These are phyloP conservation scores for Salicornia ramosissima DNA, from an alignment of 148 eudicot genomes.

Conservation along the genomic window DNA sequence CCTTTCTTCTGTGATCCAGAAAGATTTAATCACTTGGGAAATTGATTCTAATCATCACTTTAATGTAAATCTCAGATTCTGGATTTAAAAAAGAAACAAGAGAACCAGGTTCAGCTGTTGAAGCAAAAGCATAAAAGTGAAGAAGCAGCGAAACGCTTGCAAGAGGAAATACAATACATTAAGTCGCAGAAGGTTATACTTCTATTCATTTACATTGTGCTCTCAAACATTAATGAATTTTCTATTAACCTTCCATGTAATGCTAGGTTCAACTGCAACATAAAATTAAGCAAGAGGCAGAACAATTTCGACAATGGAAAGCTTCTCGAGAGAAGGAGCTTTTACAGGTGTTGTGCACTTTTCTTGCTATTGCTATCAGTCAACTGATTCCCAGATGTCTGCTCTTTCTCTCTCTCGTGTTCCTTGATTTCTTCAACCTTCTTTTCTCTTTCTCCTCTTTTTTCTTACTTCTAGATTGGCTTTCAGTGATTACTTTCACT, in stretches of 20 bases:
- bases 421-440: not conserved
- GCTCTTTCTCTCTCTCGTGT: not conserved
- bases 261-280: slow-evolving; percentile 92
- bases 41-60: not conserved
- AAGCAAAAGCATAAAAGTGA: slow-evolving; percentile 99
- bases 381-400: not conserved
- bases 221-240: not conserved
- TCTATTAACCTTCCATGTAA: slow-evolving; percentile 17
- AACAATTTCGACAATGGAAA: slow-evolving; percentile 97
- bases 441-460: too few species aligned
- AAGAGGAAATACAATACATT: slow-evolving; percentile 90
- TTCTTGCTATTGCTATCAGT: slow-evolving; percentile 7
- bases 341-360: slow-evolving; percentile 55
- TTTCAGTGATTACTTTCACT: not conserved
- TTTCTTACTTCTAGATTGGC: not conserved
- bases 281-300: slow-evolving; percentile 96
- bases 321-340: slow-evolving; percentile 97
- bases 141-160: slow-evolving; percentile 90
- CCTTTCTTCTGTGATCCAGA: not conserved
- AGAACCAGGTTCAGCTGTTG: slow-evolving; percentile 86
- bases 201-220: slow-evolving; percentile 1
- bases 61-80: slow-evolving; percentile 49
- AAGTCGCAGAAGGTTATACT: slow-evolving; percentile 88
- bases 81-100: slow-evolving; percentile 97
- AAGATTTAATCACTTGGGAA: not conserved